Evolutionary conservation across 2,329 filamentous ascomycete genomes (phyloP).

Genomic region (Fusarium beomiforme): DNA sequence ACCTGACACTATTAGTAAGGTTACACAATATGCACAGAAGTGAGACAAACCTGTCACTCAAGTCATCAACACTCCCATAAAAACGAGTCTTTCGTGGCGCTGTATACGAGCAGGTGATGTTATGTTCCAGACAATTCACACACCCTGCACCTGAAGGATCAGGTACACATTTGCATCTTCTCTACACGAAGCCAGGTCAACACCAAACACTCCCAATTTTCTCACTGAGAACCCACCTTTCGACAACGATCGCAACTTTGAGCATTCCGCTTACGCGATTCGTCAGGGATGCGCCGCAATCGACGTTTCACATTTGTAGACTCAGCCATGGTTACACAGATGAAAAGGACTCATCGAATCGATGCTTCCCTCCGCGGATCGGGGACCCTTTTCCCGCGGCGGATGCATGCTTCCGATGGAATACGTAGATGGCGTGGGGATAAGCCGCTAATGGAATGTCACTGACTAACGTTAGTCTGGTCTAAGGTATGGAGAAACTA

Average conservation of each 20-base stretch:
- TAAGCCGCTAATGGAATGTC: conserved; percentile 3
- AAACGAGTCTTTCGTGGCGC: conserved; percentile 50
- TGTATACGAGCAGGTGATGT: conserved; percentile 47
- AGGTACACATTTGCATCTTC: conserved; percentile 49
- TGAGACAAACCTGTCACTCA: conserved; percentile 47
- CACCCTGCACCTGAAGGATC: conserved; percentile 45
- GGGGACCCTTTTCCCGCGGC: background rate
- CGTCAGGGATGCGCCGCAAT: conserved; percentile 48
- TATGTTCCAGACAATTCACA: conserved; percentile 47
- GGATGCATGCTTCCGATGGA: conserved; percentile 32
- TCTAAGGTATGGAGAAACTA: conserved; percentile 6
- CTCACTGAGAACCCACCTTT: conserved; percentile 37
- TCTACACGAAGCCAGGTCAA: background rate
- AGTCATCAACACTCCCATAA: conserved; percentile 50
- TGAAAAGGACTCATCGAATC: conserved; percentile 28
- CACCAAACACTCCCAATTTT: background rate
- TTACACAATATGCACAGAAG: background rate
- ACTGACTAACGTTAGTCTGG: background rate
- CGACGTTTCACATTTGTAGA: conserved; percentile 42
- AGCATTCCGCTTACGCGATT: conserved; percentile 48
- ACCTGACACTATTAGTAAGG: conserved; percentile 28
- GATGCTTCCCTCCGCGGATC: conserved; percentile 14
- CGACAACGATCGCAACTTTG: conserved; percentile 51
- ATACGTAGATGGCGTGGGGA: conserved; percentile 19
- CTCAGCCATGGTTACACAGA: conserved; percentile 14